phyloP scores from a whole-genome alignment of 148 eudicot genomes.

The Camellia japonica region DNA sequence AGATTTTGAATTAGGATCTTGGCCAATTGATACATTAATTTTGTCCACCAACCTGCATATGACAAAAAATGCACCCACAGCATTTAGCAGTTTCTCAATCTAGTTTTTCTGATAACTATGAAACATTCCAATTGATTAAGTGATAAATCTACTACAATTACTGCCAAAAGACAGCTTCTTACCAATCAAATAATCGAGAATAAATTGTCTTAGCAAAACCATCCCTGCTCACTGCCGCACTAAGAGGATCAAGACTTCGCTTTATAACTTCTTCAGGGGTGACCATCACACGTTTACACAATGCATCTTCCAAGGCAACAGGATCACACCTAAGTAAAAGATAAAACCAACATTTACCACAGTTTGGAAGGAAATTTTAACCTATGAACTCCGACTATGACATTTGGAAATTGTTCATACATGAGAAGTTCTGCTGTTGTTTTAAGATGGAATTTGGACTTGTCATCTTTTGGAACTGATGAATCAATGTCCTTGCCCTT shows the following conservation, averaged over 20 bases:
- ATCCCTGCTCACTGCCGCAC: slow-evolving; percentile 92
- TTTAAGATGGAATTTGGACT: slow-evolving; percentile 84
- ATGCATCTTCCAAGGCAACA: slow-evolving; percentile 85
- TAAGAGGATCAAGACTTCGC: slow-evolving; percentile 91
- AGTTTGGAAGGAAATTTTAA: not conserved
- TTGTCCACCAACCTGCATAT: slow-evolving; percentile 90
- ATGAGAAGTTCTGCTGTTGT: slow-evolving; percentile 86
- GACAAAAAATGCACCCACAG: not conserved
- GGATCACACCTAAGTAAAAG: slow-evolving; percentile 70
- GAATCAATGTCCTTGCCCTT: slow-evolving; percentile 95
- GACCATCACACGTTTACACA: slow-evolving; percentile 94
- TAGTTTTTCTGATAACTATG: not conserved
- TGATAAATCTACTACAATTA: not conserved
- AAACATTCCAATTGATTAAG: not conserved
- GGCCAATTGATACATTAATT: slow-evolving; percentile 92
- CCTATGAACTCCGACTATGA: slow-evolving; percentile 4
- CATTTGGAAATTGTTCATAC: slow-evolving; percentile 40
- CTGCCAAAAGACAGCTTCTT: slow-evolving; percentile 16
- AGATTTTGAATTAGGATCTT: slow-evolving; percentile 78
- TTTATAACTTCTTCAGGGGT: slow-evolving; percentile 99
- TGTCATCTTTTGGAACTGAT: slow-evolving; percentile 84
- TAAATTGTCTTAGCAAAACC: slow-evolving; percentile 95
- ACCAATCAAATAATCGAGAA: slow-evolving; percentile 95
- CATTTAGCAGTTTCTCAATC: slow-evolving; percentile 9
- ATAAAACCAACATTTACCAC: slow-evolving; percentile 21